Conservation (phyloP, 164 flowering plant genomes). For the Amborella trichopoda region DNA sequence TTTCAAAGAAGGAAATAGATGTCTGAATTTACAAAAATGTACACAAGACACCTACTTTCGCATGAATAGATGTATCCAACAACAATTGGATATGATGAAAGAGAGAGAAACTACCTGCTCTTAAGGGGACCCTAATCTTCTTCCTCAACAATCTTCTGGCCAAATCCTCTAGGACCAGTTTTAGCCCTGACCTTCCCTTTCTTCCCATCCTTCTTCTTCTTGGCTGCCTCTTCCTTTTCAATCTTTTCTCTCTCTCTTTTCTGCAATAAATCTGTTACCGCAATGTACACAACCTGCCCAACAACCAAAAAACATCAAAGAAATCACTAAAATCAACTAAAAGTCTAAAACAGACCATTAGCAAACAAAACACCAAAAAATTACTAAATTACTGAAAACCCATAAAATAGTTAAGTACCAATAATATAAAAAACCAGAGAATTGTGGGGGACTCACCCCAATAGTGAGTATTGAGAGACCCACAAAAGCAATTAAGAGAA, state of each 20-base stretch:
- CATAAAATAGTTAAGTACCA: background rate
- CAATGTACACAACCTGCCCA: constrained; percentile 62
- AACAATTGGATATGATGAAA: no score
- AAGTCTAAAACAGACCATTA: background rate
- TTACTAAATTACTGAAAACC: background rate
- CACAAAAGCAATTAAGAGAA: constrained; percentile 54
- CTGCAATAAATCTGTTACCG: constrained; percentile 65
- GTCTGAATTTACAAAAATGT: no score
- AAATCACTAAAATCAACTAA: background rate
- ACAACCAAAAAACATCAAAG: constrained; percentile 3
- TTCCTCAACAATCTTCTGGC: constrained; percentile 52
- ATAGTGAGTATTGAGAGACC: constrained; percentile 59
- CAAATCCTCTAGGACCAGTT: constrained; percentile 72
- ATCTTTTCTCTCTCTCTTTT: constrained; percentile 73
- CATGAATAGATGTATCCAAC: no score
- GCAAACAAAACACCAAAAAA: background rate
- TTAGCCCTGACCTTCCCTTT: constrained; percentile 28
- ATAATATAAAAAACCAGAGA: background rate
- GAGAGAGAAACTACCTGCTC: background rate
- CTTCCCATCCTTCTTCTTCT: constrained; percentile 36
- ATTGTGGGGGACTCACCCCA: constrained; percentile 35
- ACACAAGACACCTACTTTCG: no score
- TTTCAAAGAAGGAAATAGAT: no score
- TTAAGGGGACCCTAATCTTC: constrained; percentile 9
- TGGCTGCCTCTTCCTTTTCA: constrained; percentile 58